Evolutionary conservation across 306 rosid species (phyloP), one percentile per base, ranked within the genome.

Genomic region (Rubus parviflorus): DNA sequence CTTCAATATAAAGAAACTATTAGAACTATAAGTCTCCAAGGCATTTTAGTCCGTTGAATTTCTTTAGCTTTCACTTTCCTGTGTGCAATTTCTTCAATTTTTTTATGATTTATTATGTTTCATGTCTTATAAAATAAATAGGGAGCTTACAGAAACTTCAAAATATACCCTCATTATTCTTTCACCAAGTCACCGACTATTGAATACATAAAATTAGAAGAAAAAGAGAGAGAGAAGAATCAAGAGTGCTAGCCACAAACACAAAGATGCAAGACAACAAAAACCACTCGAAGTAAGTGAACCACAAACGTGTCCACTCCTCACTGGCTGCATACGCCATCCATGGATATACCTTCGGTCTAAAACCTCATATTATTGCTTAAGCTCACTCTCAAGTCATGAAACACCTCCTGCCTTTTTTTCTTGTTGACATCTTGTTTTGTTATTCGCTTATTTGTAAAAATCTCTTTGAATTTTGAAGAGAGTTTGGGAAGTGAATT

Each of bases 341-440:
- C 11, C 49, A 38, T 23, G 19, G 57, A 58, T 74, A 65, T 47
- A 38, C 25, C 25, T 23, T 15, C 37, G 9, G 3, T 63, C 68
- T 60, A 4, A 12, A 64, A 14, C 68, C 45, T 65, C 25, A 40
- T 6, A 13, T 3, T 38, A 41, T 19, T 40, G 48, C 25, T 45
- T 73, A 4, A 73, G 40, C 67, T 61, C 48, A 62, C 43, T 30
- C 42, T 60, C 69, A 40, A 22, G 1, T 30, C 42, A 30, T 9
- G 5, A 8, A 10, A 19, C 11, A 30, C 35, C 35, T 0, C 35
- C 35, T 30, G 2, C 71, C 6, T 37, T 37, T 68, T 6, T 43
- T 65, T 73, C 78, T 47, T 42, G 54, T 67, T 74, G 25, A 51
- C 40, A 40, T 38, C 58, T 17, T 48, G 14, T 8, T 80, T 57